Percentiles rank a stretch among this genome's conserved stretches.
Evolutionary conservation across 1,284 basidiomycete species (phyloP).

Genomic region (Inonotus obliquus): DNA sequence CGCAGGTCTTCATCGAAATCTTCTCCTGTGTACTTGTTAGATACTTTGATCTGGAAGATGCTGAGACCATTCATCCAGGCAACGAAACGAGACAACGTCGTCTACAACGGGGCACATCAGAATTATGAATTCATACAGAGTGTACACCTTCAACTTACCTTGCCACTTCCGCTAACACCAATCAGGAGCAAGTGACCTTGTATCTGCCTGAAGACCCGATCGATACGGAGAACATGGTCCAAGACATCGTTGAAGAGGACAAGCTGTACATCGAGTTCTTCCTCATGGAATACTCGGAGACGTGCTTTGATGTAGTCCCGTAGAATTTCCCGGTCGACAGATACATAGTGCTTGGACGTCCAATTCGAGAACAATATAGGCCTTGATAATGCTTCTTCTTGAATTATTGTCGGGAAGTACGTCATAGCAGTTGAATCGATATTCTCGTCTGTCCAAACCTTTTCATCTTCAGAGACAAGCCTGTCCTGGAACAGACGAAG

Average conservation of each 20-base stretch:
- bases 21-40: conserved; percentile 96
- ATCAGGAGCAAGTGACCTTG: conserved; percentile 96
- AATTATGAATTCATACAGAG: background rate
- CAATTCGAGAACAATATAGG: conserved; percentile 99
- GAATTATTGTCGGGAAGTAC: conserved; percentile 91
- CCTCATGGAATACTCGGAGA: conserved; percentile 93
- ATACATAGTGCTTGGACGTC: conserved; percentile 97
- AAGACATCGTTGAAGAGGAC: conserved; percentile 98
- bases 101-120: conserved; percentile 44
- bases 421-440: conserved; percentile 83
- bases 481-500: conserved; percentile 97
- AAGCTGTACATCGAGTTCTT: conserved; percentile 96
- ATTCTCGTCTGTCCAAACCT: conserved; percentile 91
- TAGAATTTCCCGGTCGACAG: conserved; percentile 89
- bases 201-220: conserved; percentile 98
- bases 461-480: conserved; percentile 88
- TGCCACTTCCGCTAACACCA: conserved; percentile 96
- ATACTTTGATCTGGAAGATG: conserved; percentile 99
- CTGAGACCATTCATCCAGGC: conserved; percentile 99
- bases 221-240: conserved; percentile 95
- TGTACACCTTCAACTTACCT: conserved; percentile 49
- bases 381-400: conserved; percentile 75
- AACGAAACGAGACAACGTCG: conserved; percentile 96
- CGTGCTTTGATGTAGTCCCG: conserved; percentile 97
- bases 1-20: conserved; percentile 98